Evolutionary conservation across 129 eudicot genomes (phyloP), one percentile per base, ranked within the genome.

Genomic region (Tanacetum coccineum): DNA sequence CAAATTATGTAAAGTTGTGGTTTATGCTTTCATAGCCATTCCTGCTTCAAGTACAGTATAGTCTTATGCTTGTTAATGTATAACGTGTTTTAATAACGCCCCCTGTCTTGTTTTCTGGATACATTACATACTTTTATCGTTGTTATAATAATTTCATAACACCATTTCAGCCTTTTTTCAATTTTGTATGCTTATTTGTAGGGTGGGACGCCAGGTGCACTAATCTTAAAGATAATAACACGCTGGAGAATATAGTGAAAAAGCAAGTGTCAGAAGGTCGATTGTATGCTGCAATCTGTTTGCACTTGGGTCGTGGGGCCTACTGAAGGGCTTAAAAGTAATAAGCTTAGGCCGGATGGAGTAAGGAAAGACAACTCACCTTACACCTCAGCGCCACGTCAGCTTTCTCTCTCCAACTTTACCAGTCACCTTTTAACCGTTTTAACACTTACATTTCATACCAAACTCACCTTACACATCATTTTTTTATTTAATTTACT

Each of bases 191-290:
- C n/a, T 32, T 68, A 6, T 9, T 1, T 53, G 4, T 54, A 90
- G 95, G 97, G 97, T 72, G 97, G 97, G 78, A 70, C 84, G 78
- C 95, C 88, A 19, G 99, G 99, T 73, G 90, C 97, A 67, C 88
- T 54, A 79, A 76, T 81, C 79, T 94, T 53, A 87, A 70, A 77
- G 88, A 94, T 66, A 82, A 78, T 71, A 75, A 73, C 58, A 69
- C 68, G 12, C 59, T 94, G 84, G 90, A 83, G 68, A 78, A 70
- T 67, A 79, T 89, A 45, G 95, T 87, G 59, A 82, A 85, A 68
- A 94, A 81, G 74, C 99, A 94, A 79, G 96, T 94, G 54, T 79
- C 87, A 9, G 90, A 94, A 65, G 99, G 89, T 54, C 84, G 90
- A 4, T 77, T 84, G 46, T 83, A 84, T 76, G 97, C 97, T 63